Conservation (phyloP, 192 early-diverging fungal genomes). For the Gamsiella multidivaricata region DNA sequence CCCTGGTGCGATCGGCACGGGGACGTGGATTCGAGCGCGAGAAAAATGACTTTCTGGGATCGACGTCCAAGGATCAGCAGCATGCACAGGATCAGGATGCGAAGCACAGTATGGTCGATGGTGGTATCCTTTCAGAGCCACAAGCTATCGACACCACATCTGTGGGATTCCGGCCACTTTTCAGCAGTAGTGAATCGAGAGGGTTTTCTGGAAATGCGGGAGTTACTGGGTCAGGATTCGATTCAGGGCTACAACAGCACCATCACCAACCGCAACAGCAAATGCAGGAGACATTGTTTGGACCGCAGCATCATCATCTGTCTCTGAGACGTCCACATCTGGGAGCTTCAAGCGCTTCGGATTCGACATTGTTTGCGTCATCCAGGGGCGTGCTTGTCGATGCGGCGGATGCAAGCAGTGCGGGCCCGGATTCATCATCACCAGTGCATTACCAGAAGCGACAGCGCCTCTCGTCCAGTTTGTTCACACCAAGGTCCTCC, state of each 20-base stretch:
- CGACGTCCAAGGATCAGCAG: background rate
- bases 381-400: slow-evolving; percentile 19
- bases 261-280: slow-evolving; percentile 17
- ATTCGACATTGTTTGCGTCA: slow-evolving; percentile 14
- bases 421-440: background rate
- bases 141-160: background rate
- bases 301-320: slow-evolving; percentile 11
- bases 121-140: slow-evolving; percentile 5
- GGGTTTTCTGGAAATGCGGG: slow-evolving; percentile 10
- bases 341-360: slow-evolving; percentile 13
- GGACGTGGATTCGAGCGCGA: slow-evolving; percentile 19
- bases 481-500: background rate
- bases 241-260: slow-evolving; percentile 9
- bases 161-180: slow-evolving; percentile 40
- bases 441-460: slow-evolving; percentile 25
- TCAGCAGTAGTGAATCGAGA: slow-evolving; percentile 24
- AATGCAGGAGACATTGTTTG: background rate
- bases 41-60: slow-evolving; percentile 11
- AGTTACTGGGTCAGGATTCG: background rate
- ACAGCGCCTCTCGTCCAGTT: slow-evolving; percentile 11
- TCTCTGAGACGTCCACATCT: slow-evolving; percentile 6
- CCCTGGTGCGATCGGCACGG: slow-evolving; percentile 14
- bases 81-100: slow-evolving; percentile 1
- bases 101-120: background rate
- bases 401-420: background rate